phyloP scores from a whole-genome alignment of 2,329 filamentous ascomycete genomes.

The Penicillium sclerotiorum region DNA sequence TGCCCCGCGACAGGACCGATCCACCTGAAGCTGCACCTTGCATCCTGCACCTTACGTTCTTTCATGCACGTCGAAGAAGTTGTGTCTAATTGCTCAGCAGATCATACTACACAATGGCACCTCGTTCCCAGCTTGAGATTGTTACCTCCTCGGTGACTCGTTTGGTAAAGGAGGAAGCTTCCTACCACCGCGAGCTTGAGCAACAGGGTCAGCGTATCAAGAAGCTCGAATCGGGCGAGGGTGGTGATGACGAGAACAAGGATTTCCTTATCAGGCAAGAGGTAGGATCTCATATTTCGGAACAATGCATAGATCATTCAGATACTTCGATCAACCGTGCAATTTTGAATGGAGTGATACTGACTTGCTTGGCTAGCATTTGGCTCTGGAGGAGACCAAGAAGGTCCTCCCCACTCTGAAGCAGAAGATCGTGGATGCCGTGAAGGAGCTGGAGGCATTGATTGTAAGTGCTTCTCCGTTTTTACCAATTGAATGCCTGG shows the following conservation, averaged over 20 bases:
- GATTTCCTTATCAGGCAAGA: constrained; percentile 83
- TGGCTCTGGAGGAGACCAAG: constrained; percentile 84
- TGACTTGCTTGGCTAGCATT: constrained; percentile 57
- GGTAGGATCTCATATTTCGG: constrained; percentile 51
- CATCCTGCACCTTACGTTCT: neutral
- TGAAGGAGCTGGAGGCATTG: constrained; percentile 73
- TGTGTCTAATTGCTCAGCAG: constrained; percentile 13
- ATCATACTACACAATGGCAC: constrained; percentile 61
- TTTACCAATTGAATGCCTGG: neutral
- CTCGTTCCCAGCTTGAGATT: constrained; percentile 81
- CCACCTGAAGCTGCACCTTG: neutral
- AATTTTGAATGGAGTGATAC: constrained; percentile 6
- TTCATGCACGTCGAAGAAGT: too few species aligned
- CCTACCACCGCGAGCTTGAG: constrained; percentile 83
- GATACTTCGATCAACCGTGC: too few species aligned
- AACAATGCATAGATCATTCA: too few species aligned
- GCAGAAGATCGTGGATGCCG: constrained; percentile 69
- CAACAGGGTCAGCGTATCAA: constrained; percentile 72
- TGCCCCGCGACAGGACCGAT: neutral
- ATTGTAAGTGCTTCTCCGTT: constrained; percentile 59
- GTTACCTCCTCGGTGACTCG: constrained; percentile 77
- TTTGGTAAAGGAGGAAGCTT: constrained; percentile 86
- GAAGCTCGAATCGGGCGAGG: constrained; percentile 66
- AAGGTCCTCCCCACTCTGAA: constrained; percentile 75
- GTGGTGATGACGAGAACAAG: constrained; percentile 75